phyloP scores from a whole-genome alignment of 2,329 filamentous ascomycete genomes.

The Paradendryphiella salina region DNA sequence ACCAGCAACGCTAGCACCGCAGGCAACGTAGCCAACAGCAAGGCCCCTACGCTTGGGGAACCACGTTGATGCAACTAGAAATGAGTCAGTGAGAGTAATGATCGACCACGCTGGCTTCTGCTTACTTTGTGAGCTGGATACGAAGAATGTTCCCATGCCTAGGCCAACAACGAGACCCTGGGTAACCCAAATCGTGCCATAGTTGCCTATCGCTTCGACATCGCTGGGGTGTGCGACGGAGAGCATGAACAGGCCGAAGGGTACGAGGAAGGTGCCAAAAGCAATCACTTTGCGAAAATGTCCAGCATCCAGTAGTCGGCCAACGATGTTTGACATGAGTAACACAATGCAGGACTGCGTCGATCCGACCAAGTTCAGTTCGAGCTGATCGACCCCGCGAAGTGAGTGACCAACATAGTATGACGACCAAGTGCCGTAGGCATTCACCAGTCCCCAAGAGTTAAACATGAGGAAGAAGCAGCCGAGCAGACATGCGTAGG shows the following conservation, averaged over 20 bases:
- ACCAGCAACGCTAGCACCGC: slow-evolving; percentile 54
- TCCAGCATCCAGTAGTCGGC: slow-evolving; percentile 55
- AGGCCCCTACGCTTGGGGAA: slow-evolving; percentile 53
- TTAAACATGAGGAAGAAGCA: slow-evolving; percentile 59
- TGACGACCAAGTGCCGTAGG: slow-evolving; percentile 56
- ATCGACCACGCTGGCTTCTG: neutral
- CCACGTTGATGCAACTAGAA: slow-evolving; percentile 55
- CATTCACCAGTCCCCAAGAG: slow-evolving; percentile 54
- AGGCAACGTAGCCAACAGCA: slow-evolving; percentile 56
- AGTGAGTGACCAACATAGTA: slow-evolving; percentile 55
- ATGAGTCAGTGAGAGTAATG: neutral
- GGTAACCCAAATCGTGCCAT: slow-evolving; percentile 51
- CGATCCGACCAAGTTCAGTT: slow-evolving; percentile 54
- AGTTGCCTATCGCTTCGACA: slow-evolving; percentile 44
- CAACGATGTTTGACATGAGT: slow-evolving; percentile 51
- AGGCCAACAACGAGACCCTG: slow-evolving; percentile 54
- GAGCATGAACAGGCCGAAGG: slow-evolving; percentile 52
- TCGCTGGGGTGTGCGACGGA: slow-evolving; percentile 49
- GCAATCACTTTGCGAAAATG: slow-evolving; percentile 48
- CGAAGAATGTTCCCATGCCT: slow-evolving; percentile 59
- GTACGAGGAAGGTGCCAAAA: slow-evolving; percentile 49
- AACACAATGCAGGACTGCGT: slow-evolving; percentile 55
- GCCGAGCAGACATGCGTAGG: slow-evolving; percentile 51
- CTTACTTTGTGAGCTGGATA: slow-evolving; percentile 56
- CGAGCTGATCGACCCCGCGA: slow-evolving; percentile 45